A percentile compares a stretch with the other conserved stretches of the same genome.
Conservation (phyloP, 495 filamentous ascomycete species). For the Durotheca rogersii region DNA sequence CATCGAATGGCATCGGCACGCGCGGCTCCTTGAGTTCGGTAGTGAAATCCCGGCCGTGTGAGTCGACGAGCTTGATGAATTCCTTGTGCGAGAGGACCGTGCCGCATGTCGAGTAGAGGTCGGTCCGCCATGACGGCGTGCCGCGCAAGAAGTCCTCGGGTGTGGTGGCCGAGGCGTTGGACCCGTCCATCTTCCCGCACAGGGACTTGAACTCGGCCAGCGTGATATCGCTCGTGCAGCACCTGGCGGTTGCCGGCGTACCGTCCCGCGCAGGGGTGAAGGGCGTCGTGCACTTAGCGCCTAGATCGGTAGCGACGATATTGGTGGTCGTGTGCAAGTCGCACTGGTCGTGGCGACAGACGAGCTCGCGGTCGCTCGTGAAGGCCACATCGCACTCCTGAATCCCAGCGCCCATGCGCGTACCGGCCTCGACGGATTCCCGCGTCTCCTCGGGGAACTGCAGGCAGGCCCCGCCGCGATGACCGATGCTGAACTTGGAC, state of each 20-base stretch:
- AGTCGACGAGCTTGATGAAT: constrained; percentile 54
- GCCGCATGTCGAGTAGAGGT: constrained; percentile 59
- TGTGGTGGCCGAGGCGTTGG: constrained; percentile 54
- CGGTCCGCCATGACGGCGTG: constrained; percentile 57
- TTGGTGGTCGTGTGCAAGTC: constrained; percentile 66
- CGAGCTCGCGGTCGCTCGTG: constrained; percentile 59
- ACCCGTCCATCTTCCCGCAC: constrained; percentile 64
- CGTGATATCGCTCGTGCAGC: constrained; percentile 66
- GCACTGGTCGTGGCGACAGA: constrained; percentile 64
- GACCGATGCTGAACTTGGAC: constrained; percentile 55
- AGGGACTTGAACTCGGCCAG: constrained; percentile 58
- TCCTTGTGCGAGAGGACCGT: constrained; percentile 54
- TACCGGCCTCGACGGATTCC: constrained; percentile 53
- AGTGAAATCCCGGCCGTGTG: constrained; percentile 56
- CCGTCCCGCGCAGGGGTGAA: constrained; percentile 52
- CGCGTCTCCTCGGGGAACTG: constrained; percentile 63
- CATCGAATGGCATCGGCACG: constrained; percentile 62
- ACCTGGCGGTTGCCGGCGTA: constrained; percentile 49
- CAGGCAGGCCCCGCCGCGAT: constrained; percentile 59
- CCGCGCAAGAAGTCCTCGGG: constrained; percentile 53
- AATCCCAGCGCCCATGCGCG: constrained; percentile 63
- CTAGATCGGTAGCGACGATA: constrained; percentile 59
- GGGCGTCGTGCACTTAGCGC: constrained; percentile 60
- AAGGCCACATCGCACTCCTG: constrained; percentile 66
- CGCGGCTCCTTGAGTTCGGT: constrained; percentile 62